Base-by-base conservation (phyloP, 768 basidiomycete species). In the Tylopilus sp. region DNA sequence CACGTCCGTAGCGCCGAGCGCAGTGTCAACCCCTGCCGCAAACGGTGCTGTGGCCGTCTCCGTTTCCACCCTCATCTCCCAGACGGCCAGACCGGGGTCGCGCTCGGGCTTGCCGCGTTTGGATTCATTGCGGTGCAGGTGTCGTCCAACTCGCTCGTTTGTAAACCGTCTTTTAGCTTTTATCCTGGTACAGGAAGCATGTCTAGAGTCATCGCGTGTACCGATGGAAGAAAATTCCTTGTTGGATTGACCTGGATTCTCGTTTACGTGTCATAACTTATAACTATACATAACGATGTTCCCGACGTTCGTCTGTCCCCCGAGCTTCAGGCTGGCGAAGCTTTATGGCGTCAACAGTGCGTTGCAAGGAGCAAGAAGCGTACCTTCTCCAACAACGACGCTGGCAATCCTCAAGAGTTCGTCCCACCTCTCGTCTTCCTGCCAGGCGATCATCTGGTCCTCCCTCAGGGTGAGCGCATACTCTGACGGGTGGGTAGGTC, bases 371-470 rank as follows among this genome's bases (percentile, higher is more conserved):
- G 4, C 1, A 28, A 16, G 13, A 14, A 36, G 5, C 0, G 1
- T n/a, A 57, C 53, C 53, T 59, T 68, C 62, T 25, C 63, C 33
- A 29, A 26, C 26, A n/a, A 79, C 52, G 6, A 69, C 59, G 44
- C 59, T 61, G 17, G 59, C 64, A 41, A 77, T 45, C 25, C 62
- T 55, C 75, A 81, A 80, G 21, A 80, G 51, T 19, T 70, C 64
- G 24, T 80, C 74, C 83, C 85, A 90, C 43, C 70, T 68, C 45
- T 55, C 57, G 61, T 89, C 87, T 25, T 72, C 61, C 34, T 64
- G 71, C 86, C 87, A 89, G 7, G 57, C 67, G 17, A 88, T 79
- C 9, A 60, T 66, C 42, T 72, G 74, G 58, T 85, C 80, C n/a
- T 76, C 74, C 40, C 71, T 72, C 56, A 89, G 65, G 0, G 76